Conservation (phyloP, 306 rosid species). For the Astragalus membranaceus region DNA sequence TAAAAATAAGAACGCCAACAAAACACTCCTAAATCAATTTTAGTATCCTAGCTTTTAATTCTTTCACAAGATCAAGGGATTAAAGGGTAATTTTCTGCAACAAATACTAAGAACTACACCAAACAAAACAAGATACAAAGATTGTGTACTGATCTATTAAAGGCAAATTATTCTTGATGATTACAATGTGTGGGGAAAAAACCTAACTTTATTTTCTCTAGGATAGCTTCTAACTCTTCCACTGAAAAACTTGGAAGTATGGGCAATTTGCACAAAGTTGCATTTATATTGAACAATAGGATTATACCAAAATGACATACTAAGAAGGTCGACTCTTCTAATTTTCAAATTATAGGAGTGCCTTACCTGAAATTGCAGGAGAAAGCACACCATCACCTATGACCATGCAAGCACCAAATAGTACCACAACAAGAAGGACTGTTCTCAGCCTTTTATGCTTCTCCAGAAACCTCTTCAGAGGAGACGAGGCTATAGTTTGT, state of each 20-base stretch:
- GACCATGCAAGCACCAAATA: constrained; percentile 83
- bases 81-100: neutral
- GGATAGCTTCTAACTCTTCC: neutral
- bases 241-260: neutral
- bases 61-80: neutral
- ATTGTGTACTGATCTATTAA: neutral
- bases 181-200: neutral
- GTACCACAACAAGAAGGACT: constrained; percentile 56
- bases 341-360: neutral
- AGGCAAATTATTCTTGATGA: neutral
- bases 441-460: constrained; percentile 62
- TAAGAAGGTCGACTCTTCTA: neutral
- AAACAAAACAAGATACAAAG: neutral
- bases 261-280: neutral
- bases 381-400: constrained; percentile 88
- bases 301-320: neutral
- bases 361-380: constrained; percentile 73
- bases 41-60: neutral
- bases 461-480: constrained; percentile 66
- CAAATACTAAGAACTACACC: neutral
- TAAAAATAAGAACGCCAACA: neutral
- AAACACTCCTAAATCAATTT: neutral
- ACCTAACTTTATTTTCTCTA: neutral
- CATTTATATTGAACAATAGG: neutral
- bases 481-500: constrained; percentile 35